phyloP scores from a whole-genome alignment of 2,329 filamentous ascomycete genomes.

The Ascochyta koolunga region DNA sequence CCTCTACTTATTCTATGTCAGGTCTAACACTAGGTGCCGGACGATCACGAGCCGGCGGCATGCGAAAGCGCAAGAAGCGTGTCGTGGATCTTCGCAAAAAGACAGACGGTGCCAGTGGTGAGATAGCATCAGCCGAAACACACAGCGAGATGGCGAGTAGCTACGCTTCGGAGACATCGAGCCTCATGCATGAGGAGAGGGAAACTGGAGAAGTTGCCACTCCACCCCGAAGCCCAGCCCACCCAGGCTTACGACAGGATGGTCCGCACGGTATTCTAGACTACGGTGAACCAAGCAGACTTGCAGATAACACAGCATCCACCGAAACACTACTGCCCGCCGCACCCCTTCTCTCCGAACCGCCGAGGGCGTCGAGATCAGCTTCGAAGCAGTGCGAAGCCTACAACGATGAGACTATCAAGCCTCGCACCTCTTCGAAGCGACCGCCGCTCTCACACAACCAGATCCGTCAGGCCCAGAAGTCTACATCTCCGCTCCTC shows the following conservation, averaged over 20 bases:
- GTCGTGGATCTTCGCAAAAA: constrained; percentile 79
- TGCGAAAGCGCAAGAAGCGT: constrained; percentile 81
- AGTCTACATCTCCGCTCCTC: constrained; percentile 45
- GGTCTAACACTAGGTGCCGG: constrained; percentile 69
- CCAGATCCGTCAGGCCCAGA: constrained; percentile 39
- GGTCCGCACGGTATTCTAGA: constrained; percentile 33
- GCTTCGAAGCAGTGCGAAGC: constrained; percentile 29
- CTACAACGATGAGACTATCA: constrained; percentile 10
- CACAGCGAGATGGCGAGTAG: constrained; percentile 59
- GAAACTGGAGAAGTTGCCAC: constrained; percentile 42
- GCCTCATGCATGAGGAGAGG: constrained; percentile 42
- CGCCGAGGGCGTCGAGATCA: constrained; percentile 30
- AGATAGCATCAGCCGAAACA: constrained; percentile 60
- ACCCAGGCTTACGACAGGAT: constrained; percentile 31
- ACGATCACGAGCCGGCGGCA: constrained; percentile 64
- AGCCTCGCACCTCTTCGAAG: constrained; percentile 22
- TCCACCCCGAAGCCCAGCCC: constrained; percentile 39
- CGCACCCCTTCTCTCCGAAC: constrained; percentile 34
- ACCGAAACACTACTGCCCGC: constrained; percentile 34
- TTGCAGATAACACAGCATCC: constrained; percentile 22
- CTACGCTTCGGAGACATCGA: constrained; percentile 62
- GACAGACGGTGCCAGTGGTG: constrained; percentile 56
- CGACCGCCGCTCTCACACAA: constrained; percentile 39
- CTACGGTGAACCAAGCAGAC: constrained; percentile 31
- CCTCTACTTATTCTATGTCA: constrained; percentile 63